Conservation (phyloP, 2,329 filamentous ascomycete genomes). For the Aspergillus pseudoterreus region DNA sequence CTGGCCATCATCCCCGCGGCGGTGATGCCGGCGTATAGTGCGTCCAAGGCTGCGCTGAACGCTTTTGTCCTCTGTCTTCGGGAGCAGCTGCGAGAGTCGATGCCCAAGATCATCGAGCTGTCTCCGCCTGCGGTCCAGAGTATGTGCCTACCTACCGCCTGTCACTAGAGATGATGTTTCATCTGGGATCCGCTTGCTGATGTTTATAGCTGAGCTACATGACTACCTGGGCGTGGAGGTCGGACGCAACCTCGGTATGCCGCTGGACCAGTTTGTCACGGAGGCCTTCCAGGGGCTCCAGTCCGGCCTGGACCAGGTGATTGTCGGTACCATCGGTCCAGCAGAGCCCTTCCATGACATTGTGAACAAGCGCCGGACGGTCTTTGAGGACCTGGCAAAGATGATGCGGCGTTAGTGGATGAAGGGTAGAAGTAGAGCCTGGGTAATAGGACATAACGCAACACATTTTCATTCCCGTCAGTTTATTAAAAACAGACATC, state of each 20-base stretch:
- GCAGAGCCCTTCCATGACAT: conserved; percentile 30
- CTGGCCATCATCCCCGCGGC: conserved; percentile 48
- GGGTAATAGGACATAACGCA: too few relatives aligned
- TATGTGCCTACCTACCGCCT: conserved; percentile 9
- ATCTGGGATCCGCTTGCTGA: neutral
- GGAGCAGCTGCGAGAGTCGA: conserved; percentile 36
- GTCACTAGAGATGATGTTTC: neutral
- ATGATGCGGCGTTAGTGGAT: neutral
- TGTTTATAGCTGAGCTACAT: conserved; percentile 48
- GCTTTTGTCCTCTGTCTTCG: conserved; percentile 45
- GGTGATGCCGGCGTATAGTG: conserved; percentile 51
- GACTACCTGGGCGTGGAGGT: conserved; percentile 42
- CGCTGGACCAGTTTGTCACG: conserved; percentile 43
- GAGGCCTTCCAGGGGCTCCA: conserved; percentile 44
- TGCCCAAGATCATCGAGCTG: conserved; percentile 47
- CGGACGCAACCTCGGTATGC: conserved; percentile 48
- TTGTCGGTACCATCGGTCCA: conserved; percentile 31
- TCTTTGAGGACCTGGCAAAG: conserved; percentile 12
- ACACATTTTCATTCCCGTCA: too few relatives aligned
- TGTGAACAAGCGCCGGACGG: conserved; percentile 24
- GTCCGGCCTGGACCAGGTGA: conserved; percentile 42
- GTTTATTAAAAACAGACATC: too few relatives aligned
- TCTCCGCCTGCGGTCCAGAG: conserved; percentile 43
- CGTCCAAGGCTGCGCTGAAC: conserved; percentile 53
- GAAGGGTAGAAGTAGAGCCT: neutral